Evolutionary conservation across 225 moss, liverwort and hornwort genomes (phyloP), one percentile per base, ranked within the genome.

Genomic region (Pseudoscleropodium purum): DNA sequence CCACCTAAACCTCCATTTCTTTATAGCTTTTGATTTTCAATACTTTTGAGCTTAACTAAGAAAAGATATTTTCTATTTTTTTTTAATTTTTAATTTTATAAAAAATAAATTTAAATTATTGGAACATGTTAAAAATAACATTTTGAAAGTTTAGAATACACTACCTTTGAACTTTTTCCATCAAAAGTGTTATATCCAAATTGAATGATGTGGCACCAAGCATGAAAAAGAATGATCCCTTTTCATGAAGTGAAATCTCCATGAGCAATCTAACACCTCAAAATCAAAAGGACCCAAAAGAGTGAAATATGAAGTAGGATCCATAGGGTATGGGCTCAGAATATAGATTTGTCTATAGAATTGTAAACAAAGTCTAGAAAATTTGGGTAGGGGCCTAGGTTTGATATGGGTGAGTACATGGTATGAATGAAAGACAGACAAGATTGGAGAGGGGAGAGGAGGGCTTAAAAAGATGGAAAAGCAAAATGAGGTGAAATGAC

Each of bases 201-300:
- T 2, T 25, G 0, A 5, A 39, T 70, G 39, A 25, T 8, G 5
- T 25, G 0, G 0, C 0, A 7, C 5, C 25, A 25, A 0, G 8
- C 7, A 69, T 23, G 23, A n/a, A 56, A 56, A 70, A 70, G 1
- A 39, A 70, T 24, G 7, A 2, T 4, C 5, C 1, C 1, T 41
- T 25, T 25, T 14, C 2, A 25, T 39, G 15, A 70, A 8, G 5
- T 4, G 0, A 8, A 39, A 25, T 70, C 25, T 70, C 5, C 3
- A 14, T 8, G 25, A 39, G 15, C 14, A 39, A 39, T 8, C 39
- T 70, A 1, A 15, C 14, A 39, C 7, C 25, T 70, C 5, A 18
- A 4, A 39, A 70, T 0, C 14, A 0, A 14, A 0, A 39, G 0
- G 14, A 25, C 7, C 1, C 8, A 70, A 39, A 39, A 8, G 8